Conservation (phyloP, 805 yeast species). For the Ascoidea tarda region DNA sequence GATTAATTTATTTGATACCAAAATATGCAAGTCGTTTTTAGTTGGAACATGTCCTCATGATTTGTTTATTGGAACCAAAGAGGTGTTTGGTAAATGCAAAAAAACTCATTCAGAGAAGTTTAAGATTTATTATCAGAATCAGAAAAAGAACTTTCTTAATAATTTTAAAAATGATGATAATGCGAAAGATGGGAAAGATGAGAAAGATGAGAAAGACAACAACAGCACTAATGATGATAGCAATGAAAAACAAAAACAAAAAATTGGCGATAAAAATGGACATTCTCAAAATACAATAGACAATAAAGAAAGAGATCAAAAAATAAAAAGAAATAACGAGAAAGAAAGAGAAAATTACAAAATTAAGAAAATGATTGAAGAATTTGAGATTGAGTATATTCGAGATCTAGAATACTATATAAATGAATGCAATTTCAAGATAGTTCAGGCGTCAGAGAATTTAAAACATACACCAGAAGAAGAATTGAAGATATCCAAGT, state of each 20-base stretch:
- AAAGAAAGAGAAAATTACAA: slow-evolving; percentile 31
- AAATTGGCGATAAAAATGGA: slow-evolving; percentile 37
- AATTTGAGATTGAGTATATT: slow-evolving; percentile 35
- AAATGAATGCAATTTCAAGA: slow-evolving; percentile 51
- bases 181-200: slow-evolving; percentile 22
- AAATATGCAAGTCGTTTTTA: slow-evolving; percentile 69
- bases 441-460: slow-evolving; percentile 45
- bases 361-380: slow-evolving; percentile 21
- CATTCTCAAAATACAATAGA: slow-evolving; percentile 41
- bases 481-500: slow-evolving; percentile 37
- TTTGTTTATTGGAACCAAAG: slow-evolving; percentile 67
- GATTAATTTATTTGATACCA: slow-evolving; percentile 29
- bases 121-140: slow-evolving; percentile 51
- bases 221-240: slow-evolving; percentile 47
- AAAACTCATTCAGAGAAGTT: slow-evolving; percentile 61
- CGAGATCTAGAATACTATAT: slow-evolving; percentile 21
- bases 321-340: slow-evolving; percentile 10
- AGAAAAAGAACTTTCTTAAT: slow-evolving; percentile 20
- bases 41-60: slow-evolving; percentile 84
- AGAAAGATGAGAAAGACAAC: slow-evolving; percentile 52
- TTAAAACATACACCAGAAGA: slow-evolving; percentile 69
- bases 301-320: not conserved
- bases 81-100: slow-evolving; percentile 71
- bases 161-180: slow-evolving; percentile 27
- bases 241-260: slow-evolving; percentile 61